Conservation (phyloP, 495 filamentous ascomycete species). For the Pyrenopolyporus hunteri region DNA sequence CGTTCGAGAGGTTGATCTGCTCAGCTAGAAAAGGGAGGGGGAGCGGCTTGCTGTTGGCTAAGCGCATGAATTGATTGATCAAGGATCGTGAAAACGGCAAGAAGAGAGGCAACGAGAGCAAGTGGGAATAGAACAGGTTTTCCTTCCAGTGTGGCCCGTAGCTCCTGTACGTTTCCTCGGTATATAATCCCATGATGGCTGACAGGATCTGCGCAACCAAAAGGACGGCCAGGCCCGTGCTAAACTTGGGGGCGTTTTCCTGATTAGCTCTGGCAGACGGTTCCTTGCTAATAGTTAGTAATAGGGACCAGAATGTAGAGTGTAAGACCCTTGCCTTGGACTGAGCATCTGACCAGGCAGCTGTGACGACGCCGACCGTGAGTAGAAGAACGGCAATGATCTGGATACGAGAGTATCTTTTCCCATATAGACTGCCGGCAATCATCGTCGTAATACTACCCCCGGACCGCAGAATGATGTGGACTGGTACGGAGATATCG, state of each 20-base stretch:
- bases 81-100: conserved; percentile 61
- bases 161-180: conserved; percentile 81
- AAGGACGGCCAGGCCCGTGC: conserved; percentile 81
- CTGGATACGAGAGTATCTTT: conserved; percentile 80
- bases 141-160: conserved; percentile 94
- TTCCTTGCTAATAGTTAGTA: conserved; percentile 38
- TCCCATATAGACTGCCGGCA: conserved; percentile 83
- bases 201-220: conserved; percentile 88
- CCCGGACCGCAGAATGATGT: conserved; percentile 94
- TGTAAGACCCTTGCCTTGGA: conserved; percentile 65
- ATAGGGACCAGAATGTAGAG: neutral
- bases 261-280: conserved; percentile 37
- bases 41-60: conserved; percentile 56
- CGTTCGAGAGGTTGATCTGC: conserved; percentile 39
- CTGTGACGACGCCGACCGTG: conserved; percentile 82
- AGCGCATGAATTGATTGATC: conserved; percentile 54
- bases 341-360: conserved; percentile 86
- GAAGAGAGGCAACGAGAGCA: conserved; percentile 75
- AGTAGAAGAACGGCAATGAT: conserved; percentile 78
- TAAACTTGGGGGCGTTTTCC: conserved; percentile 56
- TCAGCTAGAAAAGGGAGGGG: conserved; percentile 45
- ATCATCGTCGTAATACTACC: conserved; percentile 93
- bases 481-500: conserved; percentile 92
- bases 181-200: conserved; percentile 93
- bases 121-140: conserved; percentile 92